Evolutionary conservation across 495 filamentous ascomycete species (phyloP).

Genomic region (Daldinia vernicosa): DNA sequence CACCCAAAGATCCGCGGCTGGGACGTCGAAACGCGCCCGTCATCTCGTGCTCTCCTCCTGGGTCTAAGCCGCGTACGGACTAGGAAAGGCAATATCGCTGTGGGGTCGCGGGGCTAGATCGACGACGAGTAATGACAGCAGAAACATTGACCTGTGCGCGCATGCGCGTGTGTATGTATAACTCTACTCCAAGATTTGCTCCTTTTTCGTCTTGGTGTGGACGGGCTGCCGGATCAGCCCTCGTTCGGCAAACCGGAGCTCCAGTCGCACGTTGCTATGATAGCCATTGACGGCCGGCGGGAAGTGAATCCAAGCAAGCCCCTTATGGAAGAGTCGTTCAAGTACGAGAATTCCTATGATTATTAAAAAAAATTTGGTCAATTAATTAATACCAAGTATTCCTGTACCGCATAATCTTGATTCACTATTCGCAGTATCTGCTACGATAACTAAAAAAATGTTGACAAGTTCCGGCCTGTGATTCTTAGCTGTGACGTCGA

Average conservation of each 20-base stretch:
- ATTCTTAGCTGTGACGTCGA: constrained; percentile 43
- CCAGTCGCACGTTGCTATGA: constrained; percentile 22
- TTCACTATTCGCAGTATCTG: not conserved
- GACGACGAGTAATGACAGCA: constrained; percentile 37
- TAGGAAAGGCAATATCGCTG: constrained; percentile 14
- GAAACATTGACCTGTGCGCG: constrained; percentile 18
- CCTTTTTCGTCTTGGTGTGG: not conserved
- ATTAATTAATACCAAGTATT: not conserved
- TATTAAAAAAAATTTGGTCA: no score
- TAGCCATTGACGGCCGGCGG: constrained; percentile 15
- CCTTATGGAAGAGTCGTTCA: not conserved
- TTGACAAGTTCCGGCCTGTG: constrained; percentile 21
- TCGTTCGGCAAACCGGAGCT: constrained; percentile 44
- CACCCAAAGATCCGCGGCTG: constrained; percentile 28
- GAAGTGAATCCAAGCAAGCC: constrained; percentile 13
- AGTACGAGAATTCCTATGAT: not conserved
- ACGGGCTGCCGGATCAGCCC: constrained; percentile 39
- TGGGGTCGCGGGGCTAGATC: constrained; percentile 37
- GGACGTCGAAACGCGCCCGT: constrained; percentile 8
- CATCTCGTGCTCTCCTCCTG: constrained; percentile 25
- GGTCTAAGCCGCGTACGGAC: constrained; percentile 5
- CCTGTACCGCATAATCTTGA: not conserved
- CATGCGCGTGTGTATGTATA: not conserved
- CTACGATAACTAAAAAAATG: not conserved
- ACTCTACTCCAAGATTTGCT: not conserved